Base-by-base conservation (phyloP, 805 yeast species). In the Candida coquimbonensis region DNA sequence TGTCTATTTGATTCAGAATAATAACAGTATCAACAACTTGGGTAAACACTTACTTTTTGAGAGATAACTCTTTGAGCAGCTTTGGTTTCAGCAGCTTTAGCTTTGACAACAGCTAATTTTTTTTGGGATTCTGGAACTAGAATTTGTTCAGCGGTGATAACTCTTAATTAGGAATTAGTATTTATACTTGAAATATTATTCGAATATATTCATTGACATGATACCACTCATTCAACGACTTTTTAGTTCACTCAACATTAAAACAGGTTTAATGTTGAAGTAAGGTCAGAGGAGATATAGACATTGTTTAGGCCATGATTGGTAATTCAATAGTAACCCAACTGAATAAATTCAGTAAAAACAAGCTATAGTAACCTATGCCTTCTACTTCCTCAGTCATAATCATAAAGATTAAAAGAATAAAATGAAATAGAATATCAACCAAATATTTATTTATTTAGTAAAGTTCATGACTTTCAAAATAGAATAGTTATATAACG, bases 121-220 rank as follows among this genome's bases (percentile, higher is more conserved):
- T 82, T 73, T 70, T 81, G 83, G 68, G 93, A 73, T 81, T 86
- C 95, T 80, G 95, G 95, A 56, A 70, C 70, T 56, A 70, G 66
- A 60, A 71, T 60, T 64, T 72, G 63, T 54, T 59, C 63, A 54
- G 62, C 63, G 51, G 62, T 55, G 61, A 59, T 59, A 29, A 29
- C 31, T 58, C 63, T 58, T 62, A 29, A 13, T 59, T n/a, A 26
- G 37, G 40, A 16, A 44, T 31, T 42, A 42, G 37, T 38, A 38
- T 38, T 26, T 14, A 26, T 21, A 31, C 19, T 8, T 6, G n/a
- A 1, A 4, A 5, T 0, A 17, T 21, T 9, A 1, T 16, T 25
- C 38, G 47, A 36, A 44, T 37, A 47, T 42, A 47, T 44, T 38
- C 60, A 58, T 54, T 60, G 63, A 59, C 57, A 52, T 59, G 63